Conservation (phyloP, 2,329 filamentous ascomycete species). For the Epichloe scottii region DNA sequence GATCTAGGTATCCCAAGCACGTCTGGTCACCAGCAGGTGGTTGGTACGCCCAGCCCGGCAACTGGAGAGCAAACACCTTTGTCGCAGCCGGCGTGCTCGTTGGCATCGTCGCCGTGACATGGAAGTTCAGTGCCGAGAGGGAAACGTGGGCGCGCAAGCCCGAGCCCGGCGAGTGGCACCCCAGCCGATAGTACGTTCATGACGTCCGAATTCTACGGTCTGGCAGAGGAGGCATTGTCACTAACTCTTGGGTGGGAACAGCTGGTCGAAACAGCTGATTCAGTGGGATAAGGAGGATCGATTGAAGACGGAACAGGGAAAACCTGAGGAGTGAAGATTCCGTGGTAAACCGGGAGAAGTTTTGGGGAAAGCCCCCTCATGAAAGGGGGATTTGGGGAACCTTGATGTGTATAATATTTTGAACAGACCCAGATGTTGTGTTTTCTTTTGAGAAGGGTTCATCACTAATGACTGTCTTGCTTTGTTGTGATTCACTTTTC, state of each 20-base stretch:
- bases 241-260: conserved; percentile 11
- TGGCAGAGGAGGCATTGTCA: background rate
- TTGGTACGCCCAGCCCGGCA: conserved; percentile 89
- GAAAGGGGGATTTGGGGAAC: background rate
- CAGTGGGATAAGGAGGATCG: conserved; percentile 32
- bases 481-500: background rate
- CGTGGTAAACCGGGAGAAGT: too few relatives aligned
- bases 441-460: background rate
- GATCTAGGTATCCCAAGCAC: conserved; percentile 81
- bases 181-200: conserved; percentile 63
- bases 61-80: conserved; percentile 90
- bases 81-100: conserved; percentile 57
- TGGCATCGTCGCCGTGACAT: conserved; percentile 55
- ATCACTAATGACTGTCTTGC: background rate
- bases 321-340: conserved; percentile 15
- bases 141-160: conserved; percentile 67
- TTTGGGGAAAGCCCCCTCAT: background rate
- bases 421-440: background rate
- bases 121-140: conserved; percentile 60
- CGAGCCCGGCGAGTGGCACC: conserved; percentile 64
- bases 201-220: background rate
- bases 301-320: conserved; percentile 19
- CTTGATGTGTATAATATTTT: conserved; percentile 7
- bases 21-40: conserved; percentile 98
- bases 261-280: conserved; percentile 34